A percentile compares a stretch with the other conserved stretches of the same genome.
phyloP scores from a whole-genome alignment of 2,329 filamentous ascomycete species.

The Cadophora gregata region DNA sequence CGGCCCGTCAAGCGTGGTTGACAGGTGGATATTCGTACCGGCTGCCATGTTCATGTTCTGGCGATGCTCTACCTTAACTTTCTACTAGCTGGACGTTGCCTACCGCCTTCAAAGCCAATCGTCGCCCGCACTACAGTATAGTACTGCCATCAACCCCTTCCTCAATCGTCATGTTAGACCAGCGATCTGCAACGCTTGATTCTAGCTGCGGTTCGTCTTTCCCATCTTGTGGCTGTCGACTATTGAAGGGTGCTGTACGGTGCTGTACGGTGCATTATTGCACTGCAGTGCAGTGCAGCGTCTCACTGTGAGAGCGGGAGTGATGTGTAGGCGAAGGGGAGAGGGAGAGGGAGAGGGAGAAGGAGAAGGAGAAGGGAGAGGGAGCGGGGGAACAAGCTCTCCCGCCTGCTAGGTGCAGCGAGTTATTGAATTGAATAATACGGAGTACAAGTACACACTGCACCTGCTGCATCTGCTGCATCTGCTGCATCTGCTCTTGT shows the following conservation, averaged over 20 bases:
- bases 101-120: constrained; percentile 18
- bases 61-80: constrained; percentile 30
- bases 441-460: too few species aligned
- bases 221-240: constrained; percentile 14
- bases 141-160: background rate
- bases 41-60: constrained; percentile 34
- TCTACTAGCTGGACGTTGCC: constrained; percentile 2
- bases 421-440: constrained; percentile 18
- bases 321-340: background rate
- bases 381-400: constrained; percentile 3
- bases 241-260: background rate
- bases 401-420: constrained; percentile 14
- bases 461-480: constrained; percentile 10
- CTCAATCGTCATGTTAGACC: constrained; percentile 17
- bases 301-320: background rate
- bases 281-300: background rate
- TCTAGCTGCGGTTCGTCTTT: constrained; percentile 24
- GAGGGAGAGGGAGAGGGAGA: too few species aligned
- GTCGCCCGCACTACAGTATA: background rate
- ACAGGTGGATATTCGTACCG: constrained; percentile 34
- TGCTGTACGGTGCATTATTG: background rate
- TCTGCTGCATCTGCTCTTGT: constrained; percentile 12
- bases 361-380: too few species aligned
- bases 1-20: constrained; percentile 37
- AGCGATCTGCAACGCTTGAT: constrained; percentile 34